These are phyloP conservation scores for Quercus cerris DNA, from an alignment of 306 rosid genomes.

Conservation along the genomic window DNA sequence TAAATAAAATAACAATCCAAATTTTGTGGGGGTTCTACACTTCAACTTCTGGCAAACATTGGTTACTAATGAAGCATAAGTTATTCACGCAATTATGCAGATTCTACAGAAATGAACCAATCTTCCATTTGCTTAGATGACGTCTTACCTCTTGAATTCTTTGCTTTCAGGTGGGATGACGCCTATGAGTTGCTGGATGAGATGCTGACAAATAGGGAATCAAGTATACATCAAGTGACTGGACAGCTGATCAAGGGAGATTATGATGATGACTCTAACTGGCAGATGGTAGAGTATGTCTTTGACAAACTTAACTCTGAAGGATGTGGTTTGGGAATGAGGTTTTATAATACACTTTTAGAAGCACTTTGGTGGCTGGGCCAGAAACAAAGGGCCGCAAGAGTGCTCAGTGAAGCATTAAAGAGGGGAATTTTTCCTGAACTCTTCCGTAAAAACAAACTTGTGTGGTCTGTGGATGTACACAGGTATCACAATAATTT, in stretches of 20 bases:
- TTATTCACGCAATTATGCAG: constrained; percentile 14
- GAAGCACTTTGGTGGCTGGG: constrained; percentile 97
- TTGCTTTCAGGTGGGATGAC: constrained; percentile 67
- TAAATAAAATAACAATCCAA: not conserved
- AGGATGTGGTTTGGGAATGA: constrained; percentile 83
- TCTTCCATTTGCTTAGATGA: not conserved
- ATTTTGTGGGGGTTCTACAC: not conserved
- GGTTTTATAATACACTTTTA: constrained; percentile 77
- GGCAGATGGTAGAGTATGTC: constrained; percentile 98
- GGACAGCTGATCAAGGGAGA: constrained; percentile 95
- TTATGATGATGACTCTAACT: constrained; percentile 86
- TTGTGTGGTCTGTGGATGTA: constrained; percentile 82
- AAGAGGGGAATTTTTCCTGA: constrained; percentile 90
- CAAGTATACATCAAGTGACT: constrained; percentile 87
- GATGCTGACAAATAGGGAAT: constrained; percentile 62
- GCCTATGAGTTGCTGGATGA: constrained; percentile 73
- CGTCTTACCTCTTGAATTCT: constrained; percentile 24
- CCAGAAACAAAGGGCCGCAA: constrained; percentile 89
- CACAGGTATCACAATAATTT: constrained; percentile 60
- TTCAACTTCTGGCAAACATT: constrained; percentile 7
- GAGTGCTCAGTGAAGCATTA: constrained; percentile 89
- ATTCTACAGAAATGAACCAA: not conserved
- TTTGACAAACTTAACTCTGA: constrained; percentile 89
- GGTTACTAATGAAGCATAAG: constrained; percentile 9
- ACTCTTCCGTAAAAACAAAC: constrained; percentile 72